phyloP scores from a whole-genome alignment of 805 yeast species.

The Candida pseudofarinosa region DNA sequence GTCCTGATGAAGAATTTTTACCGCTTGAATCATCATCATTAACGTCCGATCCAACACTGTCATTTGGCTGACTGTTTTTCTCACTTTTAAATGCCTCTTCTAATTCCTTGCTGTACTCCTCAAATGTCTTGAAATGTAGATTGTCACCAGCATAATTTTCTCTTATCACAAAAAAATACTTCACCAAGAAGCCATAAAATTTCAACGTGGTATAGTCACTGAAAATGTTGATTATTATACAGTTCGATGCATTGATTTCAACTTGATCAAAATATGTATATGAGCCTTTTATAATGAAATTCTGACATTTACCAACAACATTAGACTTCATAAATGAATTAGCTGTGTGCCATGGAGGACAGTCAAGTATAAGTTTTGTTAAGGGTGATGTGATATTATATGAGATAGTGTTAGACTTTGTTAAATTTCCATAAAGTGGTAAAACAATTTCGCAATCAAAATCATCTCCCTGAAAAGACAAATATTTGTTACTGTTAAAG shows the following conservation, averaged over 20 bases:
- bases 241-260: constrained; percentile 67
- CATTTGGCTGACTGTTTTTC: not conserved
- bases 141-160: constrained; percentile 91
- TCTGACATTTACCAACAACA: constrained; percentile 63
- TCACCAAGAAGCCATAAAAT: constrained; percentile 74
- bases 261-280: constrained; percentile 57
- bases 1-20: constrained; percentile 1
- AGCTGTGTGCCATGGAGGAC: constrained; percentile 92
- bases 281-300: constrained; percentile 60
- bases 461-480: constrained; percentile 66
- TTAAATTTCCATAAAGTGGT: constrained; percentile 56
- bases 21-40: constrained; percentile 1
- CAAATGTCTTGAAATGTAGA: constrained; percentile 78
- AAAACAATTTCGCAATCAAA: constrained; percentile 45
- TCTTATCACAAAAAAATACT: constrained; percentile 68
- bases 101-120: constrained; percentile 58
- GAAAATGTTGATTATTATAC: constrained; percentile 57
- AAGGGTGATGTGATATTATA: constrained; percentile 52
- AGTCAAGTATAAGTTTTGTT: constrained; percentile 59
- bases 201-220: constrained; percentile 67
- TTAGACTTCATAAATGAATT: constrained; percentile 62
- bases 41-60: not conserved
- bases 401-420: constrained; percentile 48
- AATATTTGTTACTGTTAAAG: constrained; percentile 69
- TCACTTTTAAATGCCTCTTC: constrained; percentile 2